phyloP scores from a whole-genome alignment of 2,329 filamentous ascomycete genomes.

The Amesomyces nigricolor region DNA sequence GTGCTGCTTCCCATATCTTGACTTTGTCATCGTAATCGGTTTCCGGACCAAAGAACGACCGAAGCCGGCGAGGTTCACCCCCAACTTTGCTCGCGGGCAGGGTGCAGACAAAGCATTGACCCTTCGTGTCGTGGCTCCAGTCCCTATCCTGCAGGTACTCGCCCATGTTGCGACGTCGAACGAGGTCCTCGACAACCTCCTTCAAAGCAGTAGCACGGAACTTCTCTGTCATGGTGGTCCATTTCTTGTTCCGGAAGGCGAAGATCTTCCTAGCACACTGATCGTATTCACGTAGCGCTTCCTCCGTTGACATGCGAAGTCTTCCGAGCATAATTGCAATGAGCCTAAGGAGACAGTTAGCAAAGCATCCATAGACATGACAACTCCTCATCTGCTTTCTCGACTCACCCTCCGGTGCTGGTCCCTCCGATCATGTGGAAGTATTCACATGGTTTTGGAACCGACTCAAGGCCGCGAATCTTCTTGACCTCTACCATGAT shows the following conservation, averaged over 20 bases:
- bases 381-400: background rate
- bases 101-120: slow-evolving; percentile 3
- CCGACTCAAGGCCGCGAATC: slow-evolving; percentile 14
- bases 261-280: slow-evolving; percentile 35
- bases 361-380: background rate
- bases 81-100: background rate
- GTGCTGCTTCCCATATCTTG: slow-evolving; percentile 39
- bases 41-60: background rate
- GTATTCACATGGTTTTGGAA: slow-evolving; percentile 33
- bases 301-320: slow-evolving; percentile 38
- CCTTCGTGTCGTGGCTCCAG: background rate
- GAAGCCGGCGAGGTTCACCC: background rate
- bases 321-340: slow-evolving; percentile 44
- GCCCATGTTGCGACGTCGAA: slow-evolving; percentile 6
- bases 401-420: slow-evolving; percentile 32
- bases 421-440: slow-evolving; percentile 38
- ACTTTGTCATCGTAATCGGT: slow-evolving; percentile 16
- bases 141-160: background rate
- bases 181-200: slow-evolving; percentile 5
- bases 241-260: slow-evolving; percentile 24
- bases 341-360: slow-evolving; percentile 29
- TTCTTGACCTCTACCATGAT: slow-evolving; percentile 30
- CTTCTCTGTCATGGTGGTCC: slow-evolving; percentile 23
- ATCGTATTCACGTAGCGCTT: slow-evolving; percentile 39
- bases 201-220: slow-evolving; percentile 26